Evolutionary conservation across 2,329 filamentous ascomycete species (phyloP), one percentile per base, ranked within the genome.

Genomic region (Talaromyces sp.): DNA sequence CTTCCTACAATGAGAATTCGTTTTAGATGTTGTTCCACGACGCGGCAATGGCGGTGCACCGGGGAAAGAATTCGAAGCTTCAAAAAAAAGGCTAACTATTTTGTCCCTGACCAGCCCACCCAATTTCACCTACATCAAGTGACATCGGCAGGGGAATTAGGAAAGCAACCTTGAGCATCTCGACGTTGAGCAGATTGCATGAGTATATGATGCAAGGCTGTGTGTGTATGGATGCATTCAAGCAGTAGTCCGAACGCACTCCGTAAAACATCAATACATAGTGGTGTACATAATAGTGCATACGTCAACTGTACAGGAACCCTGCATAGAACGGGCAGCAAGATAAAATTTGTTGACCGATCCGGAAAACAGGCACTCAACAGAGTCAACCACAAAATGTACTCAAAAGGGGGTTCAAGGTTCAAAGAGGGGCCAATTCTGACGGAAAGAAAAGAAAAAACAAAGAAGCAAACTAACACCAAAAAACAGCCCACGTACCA

Each of bases 41-140:
- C 37, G 60, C 60, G 60, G 48, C 60, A 56, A 45, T 56, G 60
- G 48, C 27, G 48, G 60, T 13, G 48, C 60, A 31, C n/a, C 13
- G 10, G 43, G 43, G 43, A 7, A 52, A 41, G 43, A 9, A n/a
- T 48, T 48, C 37, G 33, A 35, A 31, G 37, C 39, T 59, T 45
- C 19, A 16, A 16, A 41, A 14, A 27, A 43, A 41, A 35, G 31
- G 19, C 50, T 43, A 41, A 31, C 19, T 13, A 41, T 41, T 24
- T 43, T 10, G 33, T 58, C 24, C 19, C 16, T 41, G 19, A 43
- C 56, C 39, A 14, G 22, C 22, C 56, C 24, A 31, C 54, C 54
- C 54, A 16, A 41, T 58, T 24, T n/a, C 54, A 13, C n/a, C 52
- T 33, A 27, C 7, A n/a, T 33, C 35, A 59, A 45, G 19, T 59